phyloP scores from a whole-genome alignment of 257 asterid genomes.

The Lantana camara region DNA sequence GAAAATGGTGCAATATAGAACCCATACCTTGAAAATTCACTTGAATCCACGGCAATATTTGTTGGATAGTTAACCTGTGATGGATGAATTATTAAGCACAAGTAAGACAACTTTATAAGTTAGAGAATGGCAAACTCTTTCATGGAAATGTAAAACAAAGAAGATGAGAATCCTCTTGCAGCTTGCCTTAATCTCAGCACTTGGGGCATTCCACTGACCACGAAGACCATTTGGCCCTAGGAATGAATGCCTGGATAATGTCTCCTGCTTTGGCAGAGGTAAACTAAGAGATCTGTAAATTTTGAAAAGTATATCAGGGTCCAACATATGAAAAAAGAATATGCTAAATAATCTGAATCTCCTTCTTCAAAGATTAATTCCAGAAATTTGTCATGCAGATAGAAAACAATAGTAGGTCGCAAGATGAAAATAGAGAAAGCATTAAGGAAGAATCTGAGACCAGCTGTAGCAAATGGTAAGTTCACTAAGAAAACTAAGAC shows the following conservation, averaged over 20 bases:
- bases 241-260: constrained; percentile 85
- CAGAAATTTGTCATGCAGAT: constrained; percentile 21
- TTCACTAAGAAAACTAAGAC: constrained; percentile 18
- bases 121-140: constrained; percentile 11
- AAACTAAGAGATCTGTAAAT: constrained; percentile 68
- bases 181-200: constrained; percentile 72
- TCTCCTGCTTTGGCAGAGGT: constrained; percentile 90
- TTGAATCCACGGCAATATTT: constrained; percentile 47
- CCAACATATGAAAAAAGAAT: constrained; percentile 18
- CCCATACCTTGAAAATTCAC: constrained; percentile 69
- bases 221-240: constrained; percentile 90
- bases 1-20: constrained; percentile 22
- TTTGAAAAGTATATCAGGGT: constrained; percentile 23
- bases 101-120: constrained; percentile 7
- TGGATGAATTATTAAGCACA: constrained; percentile 15
- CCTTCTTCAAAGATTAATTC: background rate
- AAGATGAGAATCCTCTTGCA: constrained; percentile 2
- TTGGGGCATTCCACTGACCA: constrained; percentile 80
- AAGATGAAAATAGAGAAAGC: constrained; percentile 23
- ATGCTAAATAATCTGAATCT: constrained; percentile 18
- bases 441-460: constrained; percentile 21
- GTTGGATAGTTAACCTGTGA: constrained; percentile 88
- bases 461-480: constrained; percentile 23
- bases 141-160: background rate
- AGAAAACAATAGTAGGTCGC: constrained; percentile 12